Evolutionary conservation across 2,329 filamentous ascomycete species (phyloP), one percentile per base, ranked within the genome.

Genomic region (Aspergillus glaucus): DNA sequence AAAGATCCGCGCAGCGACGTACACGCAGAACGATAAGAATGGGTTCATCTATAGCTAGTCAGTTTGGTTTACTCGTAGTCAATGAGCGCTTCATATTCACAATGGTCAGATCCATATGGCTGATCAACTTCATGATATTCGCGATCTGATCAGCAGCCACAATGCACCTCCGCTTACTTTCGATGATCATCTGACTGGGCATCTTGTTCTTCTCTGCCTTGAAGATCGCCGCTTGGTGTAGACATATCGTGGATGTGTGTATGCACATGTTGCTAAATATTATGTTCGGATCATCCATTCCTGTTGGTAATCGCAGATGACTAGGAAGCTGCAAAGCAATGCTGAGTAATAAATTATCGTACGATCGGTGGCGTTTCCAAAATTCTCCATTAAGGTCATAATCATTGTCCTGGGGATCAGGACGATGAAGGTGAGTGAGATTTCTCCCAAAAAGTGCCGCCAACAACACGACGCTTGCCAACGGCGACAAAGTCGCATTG

Each of bases 191-290:
- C 15, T 86, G 84, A 1, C 79, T 74, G 0, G 88, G 84, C 52
- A 96, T 74, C 46, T 83, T 81, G 67, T 95, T 86, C 70, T 90
- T 93, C 61, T 97, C 92, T 0, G 91, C 90, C 66, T 96, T 97
- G 78, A 92, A 96, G 17, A 98, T 97, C 22, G 93, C 93, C 2
- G 92, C 93, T 71, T 98, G 93, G 62, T 98, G 93, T n/a, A 98
- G 75, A 66, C 92, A 97, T 47, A 98, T 97, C 1, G 89, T 90
- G 1, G 91, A 95, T 0, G 93, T 95, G 65, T 97, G 91, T 28
- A 98, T 89, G 63, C 88, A 90, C 89, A 98, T 95, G 61, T 97
- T 97, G 49, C 87, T 83, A 65, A 96, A 97, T 4, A 97, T 83
- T 47, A 92, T 83, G 55, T 96, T 97, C 3, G 90, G 80, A 61